Evolutionary conservation across 2,329 filamentous ascomycete genomes (phyloP), one percentile per base, ranked within the genome.

Genomic region (Xylariomycetidae sp.): DNA sequence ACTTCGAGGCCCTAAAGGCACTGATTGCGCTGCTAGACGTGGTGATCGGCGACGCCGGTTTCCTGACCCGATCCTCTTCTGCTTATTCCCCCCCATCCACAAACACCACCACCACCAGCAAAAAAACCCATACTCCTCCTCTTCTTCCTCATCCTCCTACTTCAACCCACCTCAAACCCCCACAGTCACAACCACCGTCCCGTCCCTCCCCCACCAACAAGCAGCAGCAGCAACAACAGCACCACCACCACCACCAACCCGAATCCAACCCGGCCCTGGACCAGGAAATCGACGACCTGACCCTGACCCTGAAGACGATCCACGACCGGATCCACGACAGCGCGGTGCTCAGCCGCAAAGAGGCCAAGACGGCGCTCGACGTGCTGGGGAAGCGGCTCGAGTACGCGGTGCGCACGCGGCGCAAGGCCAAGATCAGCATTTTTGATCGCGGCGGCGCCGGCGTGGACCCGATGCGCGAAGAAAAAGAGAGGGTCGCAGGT

Each of bases 321-420:
- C 70, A 69, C 58, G 64, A 67, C 37, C 72, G 71, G 25, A 94
- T 94, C 49, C 73, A 81, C 38, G 85, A 88, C 50, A 73, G 80
- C 1, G 86, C 85, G 25, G 82, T 86, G 27, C 68, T 92, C 37
- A 72, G 74, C 12, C 74, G 85, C 18, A 83, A 85, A 18, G 80
- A 94, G 51, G 79, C 85, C 10, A 95, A 94, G 59, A 79, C 80
- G 34, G 70, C 73, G 9, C 68, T 94, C 25, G 84, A 94, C 49
- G 72, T 80, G 37, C 63, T 95, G n/a, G 73, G 81, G 38, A 79
- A 85, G 49, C 77, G 89, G 35, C 66, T 96, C 11, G 62, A 79
- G 29, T 80, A 83, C 53, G 73, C 77, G 3, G 80, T 90, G 30
- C 72, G 88, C 30, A 85, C 84, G 9, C 74, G 72, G 45, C 69